Conservation (phyloP, 1,284 basidiomycete genomes). For the Mycena citricolor region DNA sequence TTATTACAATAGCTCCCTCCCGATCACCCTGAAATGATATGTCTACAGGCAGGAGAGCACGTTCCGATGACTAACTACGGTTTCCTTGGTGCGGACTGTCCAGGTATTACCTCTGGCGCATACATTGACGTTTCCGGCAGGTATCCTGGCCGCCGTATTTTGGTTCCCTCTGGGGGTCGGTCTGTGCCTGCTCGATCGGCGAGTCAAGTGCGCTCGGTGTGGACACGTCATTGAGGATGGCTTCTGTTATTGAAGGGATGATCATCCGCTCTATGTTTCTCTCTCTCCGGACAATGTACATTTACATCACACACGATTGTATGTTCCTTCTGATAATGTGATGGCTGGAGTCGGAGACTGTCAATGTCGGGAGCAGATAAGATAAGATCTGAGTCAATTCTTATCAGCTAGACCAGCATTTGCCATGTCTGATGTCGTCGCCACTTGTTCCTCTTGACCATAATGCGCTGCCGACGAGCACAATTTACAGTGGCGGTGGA, state of each 20-base stretch:
- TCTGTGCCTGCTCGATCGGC: slow-evolving; percentile 69
- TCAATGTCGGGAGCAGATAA: too few relatives aligned
- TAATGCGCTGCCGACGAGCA: too few relatives aligned
- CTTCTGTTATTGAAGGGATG: slow-evolving; percentile 21
- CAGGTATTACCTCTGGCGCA: not conserved
- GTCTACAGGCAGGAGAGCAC: slow-evolving; percentile 71
- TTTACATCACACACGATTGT: slow-evolving; percentile 18
- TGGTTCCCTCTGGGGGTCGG: slow-evolving; percentile 82
- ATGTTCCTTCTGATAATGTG: slow-evolving; percentile 21
- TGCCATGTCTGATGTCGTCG: too few relatives aligned
- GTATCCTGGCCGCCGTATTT: slow-evolving; percentile 71
- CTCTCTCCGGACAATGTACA: slow-evolving; percentile 8
- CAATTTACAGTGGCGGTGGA: too few relatives aligned
- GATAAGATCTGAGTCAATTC: too few relatives aligned
- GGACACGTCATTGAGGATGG: slow-evolving; percentile 38
- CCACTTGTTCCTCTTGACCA: too few relatives aligned
- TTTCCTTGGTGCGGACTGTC: slow-evolving; percentile 53
- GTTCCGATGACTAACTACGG: slow-evolving; percentile 61
- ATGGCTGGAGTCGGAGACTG: slow-evolving; percentile 6
- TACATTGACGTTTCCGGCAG: slow-evolving; percentile 35
- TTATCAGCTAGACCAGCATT: too few relatives aligned
- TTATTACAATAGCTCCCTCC: slow-evolving; percentile 49
- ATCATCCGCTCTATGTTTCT: too few relatives aligned
- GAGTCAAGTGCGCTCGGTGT: slow-evolving; percentile 63
- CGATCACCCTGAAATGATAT: slow-evolving; percentile 77